Percentiles rank a stretch among this genome's conserved stretches.
These are phyloP conservation scores for Calendula officinalis DNA, from an alignment of 129 eudicot genomes.

Conservation along the genomic window DNA sequence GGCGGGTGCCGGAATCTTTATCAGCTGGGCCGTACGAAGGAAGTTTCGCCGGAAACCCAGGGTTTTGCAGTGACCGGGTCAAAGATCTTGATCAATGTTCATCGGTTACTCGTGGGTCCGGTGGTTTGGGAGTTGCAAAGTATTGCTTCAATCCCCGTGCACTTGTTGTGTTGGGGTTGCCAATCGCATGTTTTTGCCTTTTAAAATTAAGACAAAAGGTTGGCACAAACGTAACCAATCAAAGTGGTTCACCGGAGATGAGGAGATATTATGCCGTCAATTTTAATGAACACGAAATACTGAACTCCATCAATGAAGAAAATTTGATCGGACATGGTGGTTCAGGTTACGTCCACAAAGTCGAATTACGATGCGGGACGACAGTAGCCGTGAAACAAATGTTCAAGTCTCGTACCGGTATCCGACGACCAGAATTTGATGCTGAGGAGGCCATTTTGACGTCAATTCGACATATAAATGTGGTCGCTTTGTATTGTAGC, in stretches of 20 bases:
- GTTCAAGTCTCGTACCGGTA: slow-evolving; percentile 20
- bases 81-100: neutral
- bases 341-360: neutral
- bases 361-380: neutral
- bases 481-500: slow-evolving; percentile 3
- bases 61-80: neutral
- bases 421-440: slow-evolving; percentile 39
- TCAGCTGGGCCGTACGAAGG: neutral
- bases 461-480: slow-evolving; percentile 17
- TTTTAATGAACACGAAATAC: neutral
- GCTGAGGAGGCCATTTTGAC: slow-evolving; percentile 50
- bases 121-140: too few relatives aligned
- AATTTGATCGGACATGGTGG: neutral
- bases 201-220: too few relatives aligned
- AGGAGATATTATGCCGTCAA: neutral
- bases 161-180: too few relatives aligned
- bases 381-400: slow-evolving; percentile 49
- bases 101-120: neutral
- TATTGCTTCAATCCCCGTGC: too few relatives aligned
- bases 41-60: neutral
- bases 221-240: too few relatives aligned
- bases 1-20: neutral
- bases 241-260: too few relatives aligned
- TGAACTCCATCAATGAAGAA: neutral
- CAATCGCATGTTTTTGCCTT: too few relatives aligned